A percentile compares a stretch with the other conserved stretches of the same genome.
phyloP scores from a whole-genome alignment of 2,329 filamentous ascomycete genomes.

The Tolypocladium nubicola region DNA sequence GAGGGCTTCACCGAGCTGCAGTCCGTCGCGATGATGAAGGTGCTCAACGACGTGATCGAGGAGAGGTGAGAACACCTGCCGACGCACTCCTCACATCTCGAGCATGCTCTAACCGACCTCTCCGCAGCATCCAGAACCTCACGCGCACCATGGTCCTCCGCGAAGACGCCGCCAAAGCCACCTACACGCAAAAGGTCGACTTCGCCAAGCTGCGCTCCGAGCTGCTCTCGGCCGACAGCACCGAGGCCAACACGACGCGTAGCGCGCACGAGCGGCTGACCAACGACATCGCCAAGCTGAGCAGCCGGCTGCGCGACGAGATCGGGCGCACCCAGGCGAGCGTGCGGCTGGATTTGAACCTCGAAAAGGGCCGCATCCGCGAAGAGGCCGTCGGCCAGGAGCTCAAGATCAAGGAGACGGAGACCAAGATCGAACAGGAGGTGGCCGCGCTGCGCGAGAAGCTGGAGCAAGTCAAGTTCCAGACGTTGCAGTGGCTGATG shows the following conservation, averaged over 20 bases:
- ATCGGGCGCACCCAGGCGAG: slow-evolving; percentile 89
- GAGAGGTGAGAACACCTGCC: slow-evolving; percentile 50
- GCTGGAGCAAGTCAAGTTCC: slow-evolving; percentile 95
- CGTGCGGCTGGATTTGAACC: slow-evolving; percentile 82
- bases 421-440: slow-evolving; percentile 97
- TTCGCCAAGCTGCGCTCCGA: slow-evolving; percentile 96
- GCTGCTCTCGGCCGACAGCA: slow-evolving; percentile 82
- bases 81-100: neutral
- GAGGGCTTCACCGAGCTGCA: slow-evolving; percentile 96
- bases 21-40: slow-evolving; percentile 96
- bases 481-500: slow-evolving; percentile 96
- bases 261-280: slow-evolving; percentile 84
- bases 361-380: slow-evolving; percentile 92
- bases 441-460: slow-evolving; percentile 83
- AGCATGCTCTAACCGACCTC: neutral
- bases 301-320: slow-evolving; percentile 81
- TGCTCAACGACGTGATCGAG: slow-evolving; percentile 92
- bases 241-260: slow-evolving; percentile 79
- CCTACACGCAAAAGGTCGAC: slow-evolving; percentile 84
- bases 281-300: slow-evolving; percentile 91
- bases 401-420: slow-evolving; percentile 96
- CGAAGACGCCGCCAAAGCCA: slow-evolving; percentile 79
- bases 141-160: slow-evolving; percentile 96
- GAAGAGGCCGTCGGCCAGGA: slow-evolving; percentile 96
- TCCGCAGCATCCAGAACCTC: slow-evolving; percentile 76